A percentile compares a stretch with the other conserved stretches of the same genome.
Evolutionary conservation across 148 eudicot species (phyloP).

Genomic region (Rhododendron simsii): DNA sequence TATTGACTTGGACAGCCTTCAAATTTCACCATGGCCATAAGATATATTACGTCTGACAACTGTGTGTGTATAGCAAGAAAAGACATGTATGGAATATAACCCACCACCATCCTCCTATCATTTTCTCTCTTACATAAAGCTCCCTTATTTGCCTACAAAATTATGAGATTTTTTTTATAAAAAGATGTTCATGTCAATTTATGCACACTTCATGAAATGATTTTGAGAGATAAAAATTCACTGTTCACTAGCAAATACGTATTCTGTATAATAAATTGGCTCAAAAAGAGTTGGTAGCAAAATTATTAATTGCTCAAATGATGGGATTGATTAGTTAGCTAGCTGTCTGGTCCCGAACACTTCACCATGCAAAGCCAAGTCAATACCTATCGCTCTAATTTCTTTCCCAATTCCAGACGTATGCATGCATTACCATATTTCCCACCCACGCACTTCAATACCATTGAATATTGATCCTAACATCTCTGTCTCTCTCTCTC

Average conservation of each 20-base stretch:
- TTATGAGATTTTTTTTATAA: no score
- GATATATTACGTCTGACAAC: neutral
- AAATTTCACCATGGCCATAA: neutral
- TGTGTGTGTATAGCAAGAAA: neutral
- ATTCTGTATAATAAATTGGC: no score
- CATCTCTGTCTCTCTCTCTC: neutral
- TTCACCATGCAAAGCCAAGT: neutral
- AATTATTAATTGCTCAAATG: neutral
- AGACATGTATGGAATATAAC: neutral
- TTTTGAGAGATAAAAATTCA: neutral
- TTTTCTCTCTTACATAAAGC: neutral
- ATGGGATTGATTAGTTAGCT: neutral
- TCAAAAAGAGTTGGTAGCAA: neutral
- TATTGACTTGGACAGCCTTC: neutral
- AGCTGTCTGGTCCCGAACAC: neutral
- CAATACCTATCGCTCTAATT: neutral
- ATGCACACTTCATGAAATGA: no score
- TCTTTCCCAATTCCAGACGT: neutral
- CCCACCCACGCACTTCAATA: neutral
- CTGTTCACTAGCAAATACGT: neutral
- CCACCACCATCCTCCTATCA: neutral
- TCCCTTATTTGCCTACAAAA: neutral
- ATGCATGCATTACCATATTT: neutral
- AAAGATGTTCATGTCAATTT: neutral
- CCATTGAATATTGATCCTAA: neutral